These are phyloP conservation scores for Lantana camara DNA, from an alignment of 257 asterid genomes.

Conservation along the genomic window DNA sequence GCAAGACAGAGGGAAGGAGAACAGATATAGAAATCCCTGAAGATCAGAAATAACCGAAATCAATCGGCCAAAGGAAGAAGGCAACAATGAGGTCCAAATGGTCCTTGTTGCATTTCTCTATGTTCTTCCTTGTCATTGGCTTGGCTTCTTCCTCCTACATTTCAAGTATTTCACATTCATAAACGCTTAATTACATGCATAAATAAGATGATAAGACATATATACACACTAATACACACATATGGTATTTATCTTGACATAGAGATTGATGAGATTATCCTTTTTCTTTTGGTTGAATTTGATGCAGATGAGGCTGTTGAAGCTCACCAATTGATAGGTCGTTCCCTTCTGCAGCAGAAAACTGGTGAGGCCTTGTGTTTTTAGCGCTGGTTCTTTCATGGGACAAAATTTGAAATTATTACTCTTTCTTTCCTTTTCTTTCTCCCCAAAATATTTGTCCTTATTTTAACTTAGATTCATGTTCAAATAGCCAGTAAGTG, in stretches of 20 bases:
- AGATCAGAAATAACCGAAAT: not conserved
- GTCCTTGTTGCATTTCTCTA: constrained; percentile 41
- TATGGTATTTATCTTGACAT: not conserved
- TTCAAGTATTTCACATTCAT: constrained; percentile 46
- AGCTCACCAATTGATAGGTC: constrained; percentile 49
- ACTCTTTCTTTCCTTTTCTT: too few relatives aligned
- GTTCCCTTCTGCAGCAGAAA: constrained; percentile 81
- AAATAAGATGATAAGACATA: not conserved
- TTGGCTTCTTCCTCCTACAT: constrained; percentile 60
- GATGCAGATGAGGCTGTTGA: constrained; percentile 54
- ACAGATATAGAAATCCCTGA: not conserved
- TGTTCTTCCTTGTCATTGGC: constrained; percentile 55
- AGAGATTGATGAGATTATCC: too few relatives aligned
- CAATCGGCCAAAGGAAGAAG: constrained; percentile 31
- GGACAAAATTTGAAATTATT: not conserved
- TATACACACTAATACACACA: not conserved
- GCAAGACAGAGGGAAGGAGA: constrained; percentile 15
- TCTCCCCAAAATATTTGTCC: too few relatives aligned
- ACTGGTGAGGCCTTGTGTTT: constrained; percentile 37
- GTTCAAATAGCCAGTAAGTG: too few relatives aligned
- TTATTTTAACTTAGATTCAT: too few relatives aligned
- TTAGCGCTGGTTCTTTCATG: not conserved
- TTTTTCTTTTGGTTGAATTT: not conserved
- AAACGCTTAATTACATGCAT: not conserved
- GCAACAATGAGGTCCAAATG: constrained; percentile 36